Evolutionary conservation across 306 rosid genomes (phyloP).

Genomic region (Medicago lupulina): DNA sequence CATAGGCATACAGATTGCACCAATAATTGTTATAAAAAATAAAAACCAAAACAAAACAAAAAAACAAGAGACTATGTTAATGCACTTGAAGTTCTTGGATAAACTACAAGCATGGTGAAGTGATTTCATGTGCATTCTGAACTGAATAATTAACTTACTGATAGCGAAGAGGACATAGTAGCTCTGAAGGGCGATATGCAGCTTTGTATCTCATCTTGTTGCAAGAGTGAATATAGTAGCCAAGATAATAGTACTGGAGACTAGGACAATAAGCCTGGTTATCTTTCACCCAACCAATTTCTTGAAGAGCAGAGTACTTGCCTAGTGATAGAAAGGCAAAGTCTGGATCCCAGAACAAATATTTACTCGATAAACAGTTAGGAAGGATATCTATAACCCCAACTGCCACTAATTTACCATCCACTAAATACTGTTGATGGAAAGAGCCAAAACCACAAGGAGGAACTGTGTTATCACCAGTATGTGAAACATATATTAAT

Average conservation of each 20-base stretch:
- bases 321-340: conserved; percentile 93
- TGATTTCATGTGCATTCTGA: conserved; percentile 19
- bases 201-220: conserved; percentile 98
- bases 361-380: conserved; percentile 91
- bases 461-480: conserved; percentile 77
- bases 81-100: conserved; percentile 23
- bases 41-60: no score
- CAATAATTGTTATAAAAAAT: conserved; percentile 1
- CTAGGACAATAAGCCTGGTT: conserved; percentile 76
- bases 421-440: conserved; percentile 91
- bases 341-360: conserved; percentile 97
- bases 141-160: conserved; percentile 66
- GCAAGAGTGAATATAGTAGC: conserved; percentile 93
- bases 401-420: conserved; percentile 86
- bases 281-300: conserved; percentile 88
- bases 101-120: conserved; percentile 31
- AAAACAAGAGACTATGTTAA: conserved; percentile 33
- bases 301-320: conserved; percentile 91
- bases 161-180: conserved; percentile 91
- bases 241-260: conserved; percentile 91
- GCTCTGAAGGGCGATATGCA: conserved; percentile 84
- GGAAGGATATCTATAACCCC: conserved; percentile 98
- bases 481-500: conserved; percentile 64
- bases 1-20: conserved; percentile 4
- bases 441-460: conserved; percentile 97